These are phyloP conservation scores for Apiotrichum brassicae DNA, from an alignment of 1,284 basidiomycete species.

Conservation along the genomic window DNA sequence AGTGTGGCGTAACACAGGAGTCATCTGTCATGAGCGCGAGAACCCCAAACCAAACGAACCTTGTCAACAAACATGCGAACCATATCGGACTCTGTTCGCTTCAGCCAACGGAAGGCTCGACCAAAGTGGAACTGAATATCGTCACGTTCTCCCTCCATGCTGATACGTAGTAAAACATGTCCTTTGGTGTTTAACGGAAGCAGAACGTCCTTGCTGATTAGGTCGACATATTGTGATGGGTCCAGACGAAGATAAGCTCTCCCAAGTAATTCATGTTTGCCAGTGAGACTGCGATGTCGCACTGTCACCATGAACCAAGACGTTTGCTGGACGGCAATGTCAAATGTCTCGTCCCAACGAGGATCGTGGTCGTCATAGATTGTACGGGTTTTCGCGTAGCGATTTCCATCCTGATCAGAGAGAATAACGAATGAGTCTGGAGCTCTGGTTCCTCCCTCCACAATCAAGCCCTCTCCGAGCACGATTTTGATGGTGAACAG, in stretches of 20 bases:
- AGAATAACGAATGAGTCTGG: conserved; percentile 87
- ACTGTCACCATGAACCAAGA: conserved; percentile 96
- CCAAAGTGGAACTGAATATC: conserved; percentile 98
- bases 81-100: conserved; percentile 94
- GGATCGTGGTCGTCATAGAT: conserved; percentile 87
- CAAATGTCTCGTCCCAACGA: conserved; percentile 96
- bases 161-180: conserved; percentile 76
- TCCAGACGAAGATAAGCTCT: conserved; percentile 89
- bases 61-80: conserved; percentile 94
- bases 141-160: conserved; percentile 98
- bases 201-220: conserved; percentile 85
- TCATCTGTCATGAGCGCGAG: conserved; percentile 59
- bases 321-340: conserved; percentile 70
- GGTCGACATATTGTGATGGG: conserved; percentile 79
- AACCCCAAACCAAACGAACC: conserved; percentile 59
- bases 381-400: conserved; percentile 89
- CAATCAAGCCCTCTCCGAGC: conserved; percentile 72
- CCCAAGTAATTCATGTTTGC: conserved; percentile 86
- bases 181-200: conserved; percentile 75
- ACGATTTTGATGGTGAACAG: conserved; percentile 93
- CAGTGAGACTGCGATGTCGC: conserved; percentile 78
- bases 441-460: conserved; percentile 58
- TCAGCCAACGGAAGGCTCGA: conserved; percentile 86
- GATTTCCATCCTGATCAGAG: conserved; percentile 83
- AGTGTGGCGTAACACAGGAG: conserved; percentile 84